These are phyloP conservation scores for Panicum miliaceum DNA, from an alignment of 176 grass and related monocot genomes.

Conservation along the genomic window DNA sequence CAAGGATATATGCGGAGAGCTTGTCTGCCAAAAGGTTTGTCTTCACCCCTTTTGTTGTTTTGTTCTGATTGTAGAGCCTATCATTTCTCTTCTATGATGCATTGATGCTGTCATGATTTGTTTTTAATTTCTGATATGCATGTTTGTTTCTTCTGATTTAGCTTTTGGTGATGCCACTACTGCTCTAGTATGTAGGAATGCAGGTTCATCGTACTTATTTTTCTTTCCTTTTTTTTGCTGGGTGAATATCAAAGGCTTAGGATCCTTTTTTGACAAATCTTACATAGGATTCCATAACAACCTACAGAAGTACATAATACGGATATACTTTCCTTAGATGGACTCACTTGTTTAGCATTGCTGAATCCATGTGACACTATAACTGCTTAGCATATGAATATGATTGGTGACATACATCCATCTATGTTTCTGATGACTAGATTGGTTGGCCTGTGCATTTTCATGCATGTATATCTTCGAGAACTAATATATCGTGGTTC, in stretches of 20 bases:
- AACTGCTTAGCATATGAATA: not conserved
- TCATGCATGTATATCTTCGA: not conserved
- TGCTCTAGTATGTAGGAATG: not conserved
- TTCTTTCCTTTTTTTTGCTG: not conserved
- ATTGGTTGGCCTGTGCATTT: slow-evolving; percentile 14
- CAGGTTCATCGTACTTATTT: not conserved
- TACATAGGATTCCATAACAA: slow-evolving; percentile 20
- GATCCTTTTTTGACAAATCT: not conserved
- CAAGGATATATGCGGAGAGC: slow-evolving; percentile 96
- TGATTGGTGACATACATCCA: not conserved
- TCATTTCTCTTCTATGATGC: slow-evolving; percentile 1
- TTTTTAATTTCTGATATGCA: not conserved
- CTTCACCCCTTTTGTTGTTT: slow-evolving; percentile 37
- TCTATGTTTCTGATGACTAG: not conserved
- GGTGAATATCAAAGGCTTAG: slow-evolving; percentile 1
- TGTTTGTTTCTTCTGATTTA: slow-evolving; percentile 30
- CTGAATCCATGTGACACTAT: not conserved
- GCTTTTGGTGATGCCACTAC: not conserved
- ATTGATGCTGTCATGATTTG: not conserved
- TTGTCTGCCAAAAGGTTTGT: slow-evolving; percentile 88
- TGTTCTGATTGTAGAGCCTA: not conserved
- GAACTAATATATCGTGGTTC: not conserved
- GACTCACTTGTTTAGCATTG: not conserved
- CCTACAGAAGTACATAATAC: not conserved
- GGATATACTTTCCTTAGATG: not conserved